These are phyloP conservation scores for Xerocomellus dryophilus DNA, from an alignment of 768 basidiomycete species.

Conservation along the genomic window DNA sequence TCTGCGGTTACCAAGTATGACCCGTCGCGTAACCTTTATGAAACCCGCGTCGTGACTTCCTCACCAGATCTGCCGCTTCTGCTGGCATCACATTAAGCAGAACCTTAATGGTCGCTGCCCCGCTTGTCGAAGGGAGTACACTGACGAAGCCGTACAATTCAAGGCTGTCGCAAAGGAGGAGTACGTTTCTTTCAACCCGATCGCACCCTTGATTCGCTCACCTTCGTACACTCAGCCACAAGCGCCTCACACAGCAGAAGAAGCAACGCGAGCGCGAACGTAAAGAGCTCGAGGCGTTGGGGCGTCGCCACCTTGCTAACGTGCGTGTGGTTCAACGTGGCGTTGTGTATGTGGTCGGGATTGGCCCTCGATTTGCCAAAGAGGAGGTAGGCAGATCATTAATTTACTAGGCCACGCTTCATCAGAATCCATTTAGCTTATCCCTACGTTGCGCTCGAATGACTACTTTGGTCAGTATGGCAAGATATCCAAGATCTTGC, in stretches of 20 bases:
- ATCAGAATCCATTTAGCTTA: slow-evolving; percentile 51
- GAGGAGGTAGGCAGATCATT: slow-evolving; percentile 71
- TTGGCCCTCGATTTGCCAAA: slow-evolving; percentile 90
- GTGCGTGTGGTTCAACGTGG: slow-evolving; percentile 96
- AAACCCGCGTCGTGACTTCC: slow-evolving; percentile 13
- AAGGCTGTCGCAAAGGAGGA: slow-evolving; percentile 94
- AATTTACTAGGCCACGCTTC: not conserved
- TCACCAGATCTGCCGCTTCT: slow-evolving; percentile 94
- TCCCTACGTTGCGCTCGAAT: slow-evolving; percentile 86
- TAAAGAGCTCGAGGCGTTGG: slow-evolving; percentile 87
- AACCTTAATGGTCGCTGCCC: slow-evolving; percentile 96
- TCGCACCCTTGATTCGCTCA: slow-evolving; percentile 12
- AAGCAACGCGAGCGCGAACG: slow-evolving; percentile 91
- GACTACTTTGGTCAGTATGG: slow-evolving; percentile 99
- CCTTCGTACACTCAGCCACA: slow-evolving; percentile 58
- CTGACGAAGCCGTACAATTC: slow-evolving; percentile 91
- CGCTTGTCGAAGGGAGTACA: slow-evolving; percentile 90
- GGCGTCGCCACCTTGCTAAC: slow-evolving; percentile 83
- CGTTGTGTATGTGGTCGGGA: slow-evolving; percentile 94
- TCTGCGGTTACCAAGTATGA: slow-evolving; percentile 93
- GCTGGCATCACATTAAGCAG: slow-evolving; percentile 97
- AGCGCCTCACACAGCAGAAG: slow-evolving; percentile 93
- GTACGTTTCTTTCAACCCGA: slow-evolving; percentile 49
- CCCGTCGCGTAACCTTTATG: slow-evolving; percentile 16
- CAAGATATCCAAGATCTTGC: slow-evolving; percentile 92